Evolutionary conservation across 2,329 filamentous ascomycete genomes (phyloP), one percentile per base, ranked within the genome.

Genomic region (Akanthomyces muscarius): DNA sequence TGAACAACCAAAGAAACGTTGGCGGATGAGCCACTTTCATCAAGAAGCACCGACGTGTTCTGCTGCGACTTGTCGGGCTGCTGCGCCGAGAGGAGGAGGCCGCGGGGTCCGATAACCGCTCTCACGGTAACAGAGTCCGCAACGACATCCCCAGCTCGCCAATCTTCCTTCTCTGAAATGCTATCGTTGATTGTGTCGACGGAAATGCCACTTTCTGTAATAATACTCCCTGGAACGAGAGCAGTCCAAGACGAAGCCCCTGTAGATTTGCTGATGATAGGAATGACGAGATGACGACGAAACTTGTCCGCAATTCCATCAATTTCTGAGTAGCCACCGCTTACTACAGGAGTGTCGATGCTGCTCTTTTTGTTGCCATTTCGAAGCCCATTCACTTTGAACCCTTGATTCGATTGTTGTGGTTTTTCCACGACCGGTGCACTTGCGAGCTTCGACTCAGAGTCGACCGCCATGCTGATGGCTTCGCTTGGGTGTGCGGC

Each of bases 391-490:
- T 36, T 41, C 30, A 11, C n/a, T 11, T 54, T 55, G 16, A 5
- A 3, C 5, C 14, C 38, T 33, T 30, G 41, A 18, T 18, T 28
- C 41, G 21, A 28, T 23, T 28, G 50, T 21, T 47, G 38, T 21
- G 6, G 14, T 14, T 61, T 61, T 5, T n/a, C 42, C 21, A 21
- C 21, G 30, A 28, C 21, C 4, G 58, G 14, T 4, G 41, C 41
- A 42, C 8, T 53, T 25, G 41, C 14, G 16, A 42, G 21, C 23
- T 30, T 36, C 21, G 30, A 21, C 41, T 61, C 51, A 4, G 59
- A 52, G 50, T 61, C 59, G n/a, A 48, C 51, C 25, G 59, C 51
- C 59, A 61, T 61, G 50, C 54, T 55, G 58, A 61, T 36, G 50
- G 47, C 36, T 61, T 47, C 28, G 36, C 14, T 36, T 38, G 33